phyloP scores from a whole-genome alignment of 495 filamentous ascomycete genomes.

The Thozetella sp. region DNA sequence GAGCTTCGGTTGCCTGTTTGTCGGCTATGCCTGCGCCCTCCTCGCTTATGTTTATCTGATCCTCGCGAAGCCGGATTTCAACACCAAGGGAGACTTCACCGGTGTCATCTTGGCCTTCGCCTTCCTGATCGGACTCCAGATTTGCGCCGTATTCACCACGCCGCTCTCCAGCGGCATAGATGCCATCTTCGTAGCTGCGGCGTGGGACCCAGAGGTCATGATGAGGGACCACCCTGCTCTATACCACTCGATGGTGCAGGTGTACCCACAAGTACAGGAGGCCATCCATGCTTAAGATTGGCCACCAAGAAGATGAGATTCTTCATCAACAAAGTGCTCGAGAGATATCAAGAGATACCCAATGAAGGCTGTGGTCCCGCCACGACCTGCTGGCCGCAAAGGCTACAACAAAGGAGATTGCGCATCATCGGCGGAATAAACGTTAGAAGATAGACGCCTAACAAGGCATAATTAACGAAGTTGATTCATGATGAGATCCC shows the following conservation, averaged over 20 bases:
- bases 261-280: constrained; percentile 82
- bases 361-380: too few species aligned
- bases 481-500: too few species aligned
- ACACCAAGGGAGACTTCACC: constrained; percentile 59
- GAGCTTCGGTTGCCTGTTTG: constrained; percentile 83
- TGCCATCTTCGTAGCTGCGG: constrained; percentile 87
- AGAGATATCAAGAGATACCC: too few species aligned
- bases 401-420: too few species aligned
- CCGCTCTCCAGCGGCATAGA: constrained; percentile 72
- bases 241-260: constrained; percentile 70
- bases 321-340: too few species aligned
- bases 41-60: constrained; percentile 84
- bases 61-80: constrained; percentile 76
- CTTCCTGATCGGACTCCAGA: constrained; percentile 84
- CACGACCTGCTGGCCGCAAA: too few species aligned
- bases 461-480: too few species aligned
- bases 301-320: too few species aligned
- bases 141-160: constrained; percentile 85
- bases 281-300: constrained; percentile 41
- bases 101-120: constrained; percentile 78
- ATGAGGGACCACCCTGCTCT: constrained; percentile 81
- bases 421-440: too few species aligned
- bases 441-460: too few species aligned
- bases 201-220: constrained; percentile 87
- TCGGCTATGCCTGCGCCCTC: constrained; percentile 79